Evolutionary conservation across 371 early-diverging fungal species (phyloP).

Genomic region (Lichtheimia corymbifera): DNA sequence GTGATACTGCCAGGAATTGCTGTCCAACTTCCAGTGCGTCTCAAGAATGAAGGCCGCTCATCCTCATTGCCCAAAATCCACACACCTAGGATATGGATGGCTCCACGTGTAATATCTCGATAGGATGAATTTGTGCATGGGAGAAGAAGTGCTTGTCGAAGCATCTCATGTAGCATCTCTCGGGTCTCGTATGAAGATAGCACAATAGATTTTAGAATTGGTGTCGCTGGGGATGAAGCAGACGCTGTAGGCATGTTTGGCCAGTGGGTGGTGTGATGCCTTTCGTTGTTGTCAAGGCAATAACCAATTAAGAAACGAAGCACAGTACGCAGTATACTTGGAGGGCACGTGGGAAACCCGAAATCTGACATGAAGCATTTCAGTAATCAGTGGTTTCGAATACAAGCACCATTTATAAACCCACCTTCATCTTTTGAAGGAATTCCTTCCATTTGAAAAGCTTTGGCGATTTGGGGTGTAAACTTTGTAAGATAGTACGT

Average conservation of each 20-base stretch:
- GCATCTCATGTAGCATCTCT: slow-evolving; percentile 76
- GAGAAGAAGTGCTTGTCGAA: slow-evolving; percentile 68
- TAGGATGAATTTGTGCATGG: slow-evolving; percentile 57
- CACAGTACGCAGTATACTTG: slow-evolving; percentile 66
- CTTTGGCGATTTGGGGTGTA: slow-evolving; percentile 64
- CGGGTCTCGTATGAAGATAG: slow-evolving; percentile 65
- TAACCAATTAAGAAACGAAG: slow-evolving; percentile 68
- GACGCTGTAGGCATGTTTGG: slow-evolving; percentile 34
- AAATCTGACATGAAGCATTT: slow-evolving; percentile 14
- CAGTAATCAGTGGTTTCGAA: neutral
- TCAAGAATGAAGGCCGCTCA: slow-evolving; percentile 66
- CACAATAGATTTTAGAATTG: slow-evolving; percentile 70
- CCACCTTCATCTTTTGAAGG: slow-evolving; percentile 7
- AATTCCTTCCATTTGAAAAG: slow-evolving; percentile 37
- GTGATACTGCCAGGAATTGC: slow-evolving; percentile 25
- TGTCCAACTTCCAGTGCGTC: slow-evolving; percentile 39
- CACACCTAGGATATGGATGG: slow-evolving; percentile 70
- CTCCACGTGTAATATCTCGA: slow-evolving; percentile 68
- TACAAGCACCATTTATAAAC: neutral
- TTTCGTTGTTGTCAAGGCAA: slow-evolving; percentile 55
- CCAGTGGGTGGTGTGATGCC: slow-evolving; percentile 25
- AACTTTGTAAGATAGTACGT: slow-evolving; percentile 69
- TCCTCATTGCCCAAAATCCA: slow-evolving; percentile 73
- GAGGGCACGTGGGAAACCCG: slow-evolving; percentile 76
- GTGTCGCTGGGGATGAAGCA: slow-evolving; percentile 64